Conservation (phyloP, 1,284 basidiomycete species). For the Xerocomus cyaneibrunnescens region DNA sequence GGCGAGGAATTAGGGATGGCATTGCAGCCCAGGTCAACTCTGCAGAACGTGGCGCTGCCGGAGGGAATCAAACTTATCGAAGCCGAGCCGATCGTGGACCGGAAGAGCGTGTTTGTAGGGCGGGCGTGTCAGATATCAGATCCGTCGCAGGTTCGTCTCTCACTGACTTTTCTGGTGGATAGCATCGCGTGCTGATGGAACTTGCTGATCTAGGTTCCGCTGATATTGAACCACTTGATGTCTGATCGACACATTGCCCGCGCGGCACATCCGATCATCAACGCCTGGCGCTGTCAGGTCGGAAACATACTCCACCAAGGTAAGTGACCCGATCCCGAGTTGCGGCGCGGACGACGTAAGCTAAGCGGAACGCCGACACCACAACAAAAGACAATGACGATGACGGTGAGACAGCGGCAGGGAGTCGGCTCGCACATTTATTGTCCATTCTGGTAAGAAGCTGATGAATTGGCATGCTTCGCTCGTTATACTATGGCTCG, state of each 20-base stretch:
- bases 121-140: slow-evolving; percentile 77
- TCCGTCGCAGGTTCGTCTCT: slow-evolving; percentile 61
- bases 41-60: slow-evolving; percentile 43
- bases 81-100: slow-evolving; percentile 77
- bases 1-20: background rate
- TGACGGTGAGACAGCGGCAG: slow-evolving; percentile 90
- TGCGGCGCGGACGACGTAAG: background rate
- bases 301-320: slow-evolving; percentile 73
- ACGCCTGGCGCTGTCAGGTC: slow-evolving; percentile 81
- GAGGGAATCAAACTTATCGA: slow-evolving; percentile 62
- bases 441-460: slow-evolving; percentile 77
- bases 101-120: slow-evolving; percentile 83
- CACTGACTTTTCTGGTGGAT: background rate
- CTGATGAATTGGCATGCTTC: background rate
- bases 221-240: slow-evolving; percentile 71
- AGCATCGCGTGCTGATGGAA: background rate
- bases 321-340: slow-evolving; percentile 28
- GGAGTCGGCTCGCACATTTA: slow-evolving; percentile 82
- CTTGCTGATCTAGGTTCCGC: slow-evolving; percentile 53
- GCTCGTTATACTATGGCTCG: background rate
- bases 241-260: slow-evolving; percentile 71
- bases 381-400: slow-evolving; percentile 80
- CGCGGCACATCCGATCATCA: slow-evolving; percentile 87
- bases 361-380: background rate
- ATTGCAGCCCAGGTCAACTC: background rate